phyloP scores from a whole-genome alignment of 768 basidiomycete species.

The Lentinula sp. region DNA sequence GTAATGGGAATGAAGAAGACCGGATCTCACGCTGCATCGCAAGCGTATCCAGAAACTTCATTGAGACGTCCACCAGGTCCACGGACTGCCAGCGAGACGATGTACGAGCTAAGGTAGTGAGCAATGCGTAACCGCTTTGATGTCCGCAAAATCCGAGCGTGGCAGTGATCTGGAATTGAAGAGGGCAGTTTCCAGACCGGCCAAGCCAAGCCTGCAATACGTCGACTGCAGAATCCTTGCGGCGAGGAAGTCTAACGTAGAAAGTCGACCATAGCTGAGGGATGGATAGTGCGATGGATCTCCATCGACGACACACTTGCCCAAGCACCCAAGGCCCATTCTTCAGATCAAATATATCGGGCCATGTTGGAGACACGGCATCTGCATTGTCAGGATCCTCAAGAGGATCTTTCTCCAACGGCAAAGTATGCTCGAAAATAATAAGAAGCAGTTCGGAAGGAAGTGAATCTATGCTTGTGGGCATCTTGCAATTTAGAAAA shows the following conservation, averaged over 20 bases:
- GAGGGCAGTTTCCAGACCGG: background rate
- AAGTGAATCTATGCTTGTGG: background rate
- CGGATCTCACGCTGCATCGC: background rate
- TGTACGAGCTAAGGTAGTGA: background rate
- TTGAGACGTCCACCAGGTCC: background rate
- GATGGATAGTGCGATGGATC: background rate
- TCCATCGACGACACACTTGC: conserved; percentile 1
- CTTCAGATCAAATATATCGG: background rate
- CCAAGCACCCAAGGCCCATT: background rate
- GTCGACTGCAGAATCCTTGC: background rate
- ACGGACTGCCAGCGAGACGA: background rate
- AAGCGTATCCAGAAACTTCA: background rate
- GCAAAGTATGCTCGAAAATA: background rate
- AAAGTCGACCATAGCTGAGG: conserved; percentile 1
- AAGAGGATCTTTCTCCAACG: background rate
- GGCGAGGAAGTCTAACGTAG: background rate
- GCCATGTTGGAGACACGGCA: background rate
- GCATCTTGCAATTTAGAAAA: background rate
- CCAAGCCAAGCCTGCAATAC: background rate
- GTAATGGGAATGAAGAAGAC: background rate
- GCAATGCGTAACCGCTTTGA: background rate
- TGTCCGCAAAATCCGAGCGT: background rate
- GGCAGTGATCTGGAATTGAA: background rate
- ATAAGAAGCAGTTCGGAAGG: background rate
- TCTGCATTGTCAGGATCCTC: background rate